Evolutionary conservation across 139 green algal genomes (phyloP).

Genomic region (Helicosporidium sp.): DNA sequence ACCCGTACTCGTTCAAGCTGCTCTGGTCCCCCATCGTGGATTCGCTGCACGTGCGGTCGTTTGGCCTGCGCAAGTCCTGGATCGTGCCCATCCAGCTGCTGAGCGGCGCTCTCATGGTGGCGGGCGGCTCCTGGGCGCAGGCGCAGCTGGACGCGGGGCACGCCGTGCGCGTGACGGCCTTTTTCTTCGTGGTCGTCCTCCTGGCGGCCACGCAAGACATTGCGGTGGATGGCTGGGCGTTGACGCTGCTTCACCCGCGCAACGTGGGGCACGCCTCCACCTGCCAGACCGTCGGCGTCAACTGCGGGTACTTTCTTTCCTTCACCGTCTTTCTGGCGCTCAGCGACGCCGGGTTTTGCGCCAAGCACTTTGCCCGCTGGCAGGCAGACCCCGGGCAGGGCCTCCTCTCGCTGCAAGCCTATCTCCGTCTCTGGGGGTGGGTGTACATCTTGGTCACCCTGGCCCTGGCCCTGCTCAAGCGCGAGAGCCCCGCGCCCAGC

Average conservation of each 20-base stretch:
- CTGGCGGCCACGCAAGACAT: slow-evolving; percentile 86
- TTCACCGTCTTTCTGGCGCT: slow-evolving; percentile 87
- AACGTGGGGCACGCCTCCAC: slow-evolving; percentile 71
- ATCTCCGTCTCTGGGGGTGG: slow-evolving; percentile 69
- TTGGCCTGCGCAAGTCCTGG: slow-evolving; percentile 68
- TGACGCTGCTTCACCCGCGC: slow-evolving; percentile 61
- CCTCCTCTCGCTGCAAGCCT: slow-evolving; percentile 44
- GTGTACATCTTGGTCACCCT: slow-evolving; percentile 46
- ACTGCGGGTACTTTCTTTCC: slow-evolving; percentile 72
- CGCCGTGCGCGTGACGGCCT: slow-evolving; percentile 37
- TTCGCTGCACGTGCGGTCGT: slow-evolving; percentile 29
- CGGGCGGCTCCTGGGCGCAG: slow-evolving; percentile 15
- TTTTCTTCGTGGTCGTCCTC: slow-evolving; percentile 74
- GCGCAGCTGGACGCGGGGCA: slow-evolving; percentile 25
- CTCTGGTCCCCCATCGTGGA: slow-evolving; percentile 83
- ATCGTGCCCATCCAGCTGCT: slow-evolving; percentile 45
- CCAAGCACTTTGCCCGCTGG: neutral
- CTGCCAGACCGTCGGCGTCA: slow-evolving; percentile 82
- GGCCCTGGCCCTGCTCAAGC: slow-evolving; percentile 32
- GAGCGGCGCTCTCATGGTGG: slow-evolving; percentile 22
- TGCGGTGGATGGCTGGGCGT: slow-evolving; percentile 80
- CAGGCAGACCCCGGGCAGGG: slow-evolving; percentile 9
- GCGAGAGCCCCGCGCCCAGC: slow-evolving; percentile 10
- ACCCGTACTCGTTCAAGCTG: slow-evolving; percentile 86
- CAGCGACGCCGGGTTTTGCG: slow-evolving; percentile 50